These are phyloP conservation scores for Linanthus parryae DNA, from an alignment of 148 eudicot genomes.

Conservation along the genomic window DNA sequence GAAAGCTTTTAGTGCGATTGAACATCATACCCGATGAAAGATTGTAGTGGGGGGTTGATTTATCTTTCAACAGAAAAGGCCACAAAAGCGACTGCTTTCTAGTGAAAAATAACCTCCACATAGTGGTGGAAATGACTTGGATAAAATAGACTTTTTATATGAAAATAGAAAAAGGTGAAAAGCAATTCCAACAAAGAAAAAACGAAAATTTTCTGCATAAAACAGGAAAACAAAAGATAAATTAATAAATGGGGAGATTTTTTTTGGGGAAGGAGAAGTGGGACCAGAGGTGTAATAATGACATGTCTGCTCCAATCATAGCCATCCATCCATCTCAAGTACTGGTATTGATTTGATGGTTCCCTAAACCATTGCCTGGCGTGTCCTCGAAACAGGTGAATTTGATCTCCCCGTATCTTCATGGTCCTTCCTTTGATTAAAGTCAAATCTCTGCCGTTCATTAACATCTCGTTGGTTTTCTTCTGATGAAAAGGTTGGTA, in stretches of 20 bases:
- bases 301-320: constrained; percentile 16
- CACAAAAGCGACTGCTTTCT: constrained; percentile 7
- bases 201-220: too few species aligned
- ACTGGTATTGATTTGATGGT: constrained; percentile 16
- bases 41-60: too few species aligned
- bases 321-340: too few species aligned
- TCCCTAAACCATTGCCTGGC: constrained; percentile 13
- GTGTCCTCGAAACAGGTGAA: constrained; percentile 8
- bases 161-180: too few species aligned
- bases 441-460: constrained; percentile 8
- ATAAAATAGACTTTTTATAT: neutral
- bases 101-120: neutral
- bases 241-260: too few species aligned
- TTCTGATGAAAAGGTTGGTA: too few species aligned
- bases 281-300: neutral
- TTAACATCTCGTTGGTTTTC: too few species aligned
- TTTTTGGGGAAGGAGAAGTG: neutral
- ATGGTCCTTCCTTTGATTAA: constrained; percentile 12
- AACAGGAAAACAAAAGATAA: too few species aligned
- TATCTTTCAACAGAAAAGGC: constrained; percentile 3
- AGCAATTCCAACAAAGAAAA: too few species aligned
- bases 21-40: too few species aligned
- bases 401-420: neutral
- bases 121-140: neutral
- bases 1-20: too few species aligned